Percentiles rank a stretch among this genome's conserved stretches.
Conservation (phyloP, 1,284 basidiomycete species). For the Fomitopsis betulina region DNA sequence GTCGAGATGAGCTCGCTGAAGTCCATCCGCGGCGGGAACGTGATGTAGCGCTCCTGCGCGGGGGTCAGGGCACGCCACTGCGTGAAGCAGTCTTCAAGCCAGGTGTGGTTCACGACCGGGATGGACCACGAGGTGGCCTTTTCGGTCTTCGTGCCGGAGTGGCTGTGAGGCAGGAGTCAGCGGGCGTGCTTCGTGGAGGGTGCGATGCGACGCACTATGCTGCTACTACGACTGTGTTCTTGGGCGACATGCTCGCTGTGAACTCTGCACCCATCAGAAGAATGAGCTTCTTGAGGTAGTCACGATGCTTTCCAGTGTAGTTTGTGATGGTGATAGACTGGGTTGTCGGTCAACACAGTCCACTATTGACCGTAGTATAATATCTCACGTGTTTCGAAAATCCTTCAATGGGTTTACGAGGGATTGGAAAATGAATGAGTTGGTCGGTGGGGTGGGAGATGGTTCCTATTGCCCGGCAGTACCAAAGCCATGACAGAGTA, state of each 20-base stretch:
- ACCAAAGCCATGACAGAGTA: slow-evolving; percentile 78
- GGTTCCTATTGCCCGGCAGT: slow-evolving; percentile 61
- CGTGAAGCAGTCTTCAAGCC: slow-evolving; percentile 85
- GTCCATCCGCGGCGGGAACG: slow-evolving; percentile 64
- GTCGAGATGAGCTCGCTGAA: slow-evolving; percentile 57
- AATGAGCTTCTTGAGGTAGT: slow-evolving; percentile 84
- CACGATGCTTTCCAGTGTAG: slow-evolving; percentile 79
- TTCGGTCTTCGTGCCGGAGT: slow-evolving; percentile 66
- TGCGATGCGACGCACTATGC: slow-evolving; percentile 56
- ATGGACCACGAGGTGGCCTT: slow-evolving; percentile 80
- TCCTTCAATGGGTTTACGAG: slow-evolving; percentile 33
- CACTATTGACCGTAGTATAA: background rate
- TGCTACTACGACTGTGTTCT: slow-evolving; percentile 78
- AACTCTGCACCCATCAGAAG: slow-evolving; percentile 73
- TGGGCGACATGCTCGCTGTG: slow-evolving; percentile 72
- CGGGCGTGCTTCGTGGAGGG: background rate
- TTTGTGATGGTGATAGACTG: slow-evolving; percentile 83
- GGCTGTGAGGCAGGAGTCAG: slow-evolving; percentile 31
- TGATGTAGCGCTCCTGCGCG: slow-evolving; percentile 58
- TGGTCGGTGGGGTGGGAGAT: slow-evolving; percentile 67
- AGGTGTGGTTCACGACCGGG: slow-evolving; percentile 83
- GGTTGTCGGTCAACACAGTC: background rate
- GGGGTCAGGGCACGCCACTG: slow-evolving; percentile 69
- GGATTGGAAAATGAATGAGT: slow-evolving; percentile 54
- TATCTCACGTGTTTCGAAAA: slow-evolving; percentile 35